Evolutionary conservation across 306 rosid species (phyloP).

Genomic region (Psophocarpus tetragonolobus): DNA sequence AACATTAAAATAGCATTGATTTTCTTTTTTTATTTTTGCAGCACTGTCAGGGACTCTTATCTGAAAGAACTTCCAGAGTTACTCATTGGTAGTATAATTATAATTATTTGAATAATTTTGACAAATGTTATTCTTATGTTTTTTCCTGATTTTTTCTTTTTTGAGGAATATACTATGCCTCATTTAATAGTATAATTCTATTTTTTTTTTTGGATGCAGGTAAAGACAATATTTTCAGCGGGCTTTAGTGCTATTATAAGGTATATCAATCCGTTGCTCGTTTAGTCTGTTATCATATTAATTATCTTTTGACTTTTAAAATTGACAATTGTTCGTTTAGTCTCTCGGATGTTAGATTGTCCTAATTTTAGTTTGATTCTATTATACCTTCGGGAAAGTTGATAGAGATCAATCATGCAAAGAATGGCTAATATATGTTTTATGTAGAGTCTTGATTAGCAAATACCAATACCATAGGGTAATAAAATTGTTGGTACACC

Average conservation of each 20-base stretch:
- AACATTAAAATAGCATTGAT: too few species aligned
- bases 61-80: slow-evolving; percentile 77
- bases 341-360: not conserved
- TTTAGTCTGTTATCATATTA: slow-evolving; percentile 17
- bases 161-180: too few species aligned
- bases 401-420: too few species aligned
- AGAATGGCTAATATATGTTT: not conserved
- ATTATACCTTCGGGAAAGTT: not conserved
- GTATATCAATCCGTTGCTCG: slow-evolving; percentile 42
- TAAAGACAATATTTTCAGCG: slow-evolving; percentile 71
- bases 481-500: not conserved
- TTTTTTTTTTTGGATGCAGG: slow-evolving; percentile 48
- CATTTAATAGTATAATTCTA: slow-evolving; percentile 15
- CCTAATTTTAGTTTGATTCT: slow-evolving; percentile 25
- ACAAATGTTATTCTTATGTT: not conserved
- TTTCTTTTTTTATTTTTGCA: slow-evolving; percentile 42
- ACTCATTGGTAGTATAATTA: slow-evolving; percentile 56
- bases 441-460: too few species aligned
- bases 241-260: slow-evolving; percentile 67
- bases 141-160: too few species aligned
- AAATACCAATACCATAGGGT: not conserved
- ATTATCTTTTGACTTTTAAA: slow-evolving; percentile 28
- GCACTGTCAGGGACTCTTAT: slow-evolving; percentile 66
- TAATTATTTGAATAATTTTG: too few species aligned
- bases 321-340: slow-evolving; percentile 3